Evolutionary conservation across 768 basidiomycete genomes (phyloP), one percentile per base, ranked within the genome.

Genomic region (Mrakia frigida): DNA sequence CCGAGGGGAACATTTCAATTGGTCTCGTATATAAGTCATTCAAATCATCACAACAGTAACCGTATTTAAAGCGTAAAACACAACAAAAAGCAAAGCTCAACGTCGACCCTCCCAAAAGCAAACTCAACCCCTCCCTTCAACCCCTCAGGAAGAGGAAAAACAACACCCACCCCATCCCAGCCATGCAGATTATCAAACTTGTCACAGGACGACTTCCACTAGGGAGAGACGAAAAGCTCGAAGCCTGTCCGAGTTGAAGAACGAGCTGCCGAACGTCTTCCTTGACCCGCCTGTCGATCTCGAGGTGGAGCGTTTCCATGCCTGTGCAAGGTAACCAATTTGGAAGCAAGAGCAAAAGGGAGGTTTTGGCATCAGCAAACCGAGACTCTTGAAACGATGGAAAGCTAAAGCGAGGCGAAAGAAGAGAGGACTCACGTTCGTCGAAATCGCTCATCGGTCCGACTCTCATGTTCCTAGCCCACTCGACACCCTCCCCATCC

Each of bases 381-480:
- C 61, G 31, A 63, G 56, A 23, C 25, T 6, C 23, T 4, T 63
- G 2, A 10, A 21, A 9, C 25, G 39, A 52, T 0, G 9, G 16
- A 41, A 7, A 25, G 37, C 28, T 18, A 14, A 69, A 69, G 23
- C 1, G 39, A 11, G 28, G 5, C n/a, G n/a, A 33, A 71, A 46
- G 70, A 50, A 2, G 46, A 50, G 6, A 9, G 9, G 16, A 72
- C 71, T 53, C 7, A 72, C 71, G 46, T 35, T 52, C 35, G 33
- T 72, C 71, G n/a, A 39, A 33, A 35, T 46, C 59, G 37, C n/a
- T 72, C 71, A 31, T 72, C 31, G 71, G 71, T 23, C 71, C 71
- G n/a, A 60, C 71, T 33, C 71, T 50, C 46, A 72, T 53, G 71
- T 59, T 60, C 31, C 52, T 60, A 28, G 71, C 71, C 71, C 71